Base-by-base conservation (phyloP, 768 basidiomycete genomes). In the Mycena vitilis region DNA sequence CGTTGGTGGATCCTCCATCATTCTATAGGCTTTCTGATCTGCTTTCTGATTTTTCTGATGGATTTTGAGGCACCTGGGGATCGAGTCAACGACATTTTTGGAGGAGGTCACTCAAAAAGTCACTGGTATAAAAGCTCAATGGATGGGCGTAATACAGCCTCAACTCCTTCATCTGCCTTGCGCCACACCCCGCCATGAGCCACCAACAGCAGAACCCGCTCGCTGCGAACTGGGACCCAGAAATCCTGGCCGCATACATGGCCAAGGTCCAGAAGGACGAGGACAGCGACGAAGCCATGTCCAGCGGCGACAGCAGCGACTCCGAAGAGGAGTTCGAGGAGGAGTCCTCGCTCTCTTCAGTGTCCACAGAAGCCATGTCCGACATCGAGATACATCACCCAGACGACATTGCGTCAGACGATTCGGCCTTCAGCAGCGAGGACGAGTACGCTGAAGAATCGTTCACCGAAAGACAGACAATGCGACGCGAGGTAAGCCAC, bases 361-460 rank as follows among this genome's bases (percentile, higher is more conserved):
- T 51, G 38, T 52, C 63, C 25, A 55, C 44, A 47, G 30, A 30
- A 30, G 63, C 22, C 55, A 37, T 63, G 56, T 66, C 64, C 64
- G 71, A 64, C 62, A 45, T 72, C 51, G 57, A 58, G 22, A 49
- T 72, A 22, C 44, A 51, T 16, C 71, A 63, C 34, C 67, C 71
- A 12, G 61, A 54, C 4, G 71, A 72, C 22, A 69, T 72, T 53
- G 36, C 60, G 30, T 69, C 67, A 0, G 60, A 69, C 25, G 71
- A 72, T 52, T 68, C 66, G 5, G 71, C 71, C 20, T 72, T 72
- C 71, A 72, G 71, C 61, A 72, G 71, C 67, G 71, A 72, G 22
- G 71, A 72, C 64, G 71, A 72, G 53, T 72, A 66, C 44, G 71
- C 63, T 22, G 66, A 68, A 36, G 60, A 68, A 12, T 15, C 42